Base-by-base conservation (phyloP, 2,329 filamentous ascomycete genomes). In the Colletotrichum falcatum region DNA sequence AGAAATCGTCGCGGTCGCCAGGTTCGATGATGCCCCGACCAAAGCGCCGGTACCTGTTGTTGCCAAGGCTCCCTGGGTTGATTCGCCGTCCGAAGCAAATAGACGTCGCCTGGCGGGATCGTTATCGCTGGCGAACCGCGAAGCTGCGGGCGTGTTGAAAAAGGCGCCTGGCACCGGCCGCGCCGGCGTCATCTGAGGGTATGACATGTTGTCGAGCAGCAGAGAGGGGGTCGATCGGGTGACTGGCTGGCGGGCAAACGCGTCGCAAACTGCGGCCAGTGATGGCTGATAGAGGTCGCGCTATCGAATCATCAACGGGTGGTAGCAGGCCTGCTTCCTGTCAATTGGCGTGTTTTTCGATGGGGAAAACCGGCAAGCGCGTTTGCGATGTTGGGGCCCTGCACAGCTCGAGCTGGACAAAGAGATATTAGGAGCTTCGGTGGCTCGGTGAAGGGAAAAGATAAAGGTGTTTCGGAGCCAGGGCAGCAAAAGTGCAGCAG, bases 111-210 rank as follows among this genome's bases (percentile, higher is more conserved):
- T 83, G 70, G 85, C 82, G 20, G 84, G 81, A 75, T 89, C 85
- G 72, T 80, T 75, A 46, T 76, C 60, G 70, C 53, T 35, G 35
- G 61, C 59, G 75, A 81, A 85, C 74, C 85, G 84, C 61, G 85
- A 85, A 64, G 83, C 80, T 44, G 87, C 84, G 66, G 93, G 93
- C 28, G 93, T 95, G 76, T 91, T 89, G 77, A 94, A 82, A 78
- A 91, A 95, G 76, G 91, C 90, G 83, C 93, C 93, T 54, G 93
- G 93, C 58, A 94, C 85, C 72, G 89, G 89, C 76, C 92, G 90
- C 82, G 91, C 86, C 48, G 93, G 93, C 66, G 93, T 93, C 73
- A 82, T 83, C 74, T 83, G 82, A 30, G 84, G 81, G 74, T 88
- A 87, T 61, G 88, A 84, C 88, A 90, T 90, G 72, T 77, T 73